phyloP scores from a whole-genome alignment of 495 filamentous ascomycete species.

The Penicillium cosmopolitanum region DNA sequence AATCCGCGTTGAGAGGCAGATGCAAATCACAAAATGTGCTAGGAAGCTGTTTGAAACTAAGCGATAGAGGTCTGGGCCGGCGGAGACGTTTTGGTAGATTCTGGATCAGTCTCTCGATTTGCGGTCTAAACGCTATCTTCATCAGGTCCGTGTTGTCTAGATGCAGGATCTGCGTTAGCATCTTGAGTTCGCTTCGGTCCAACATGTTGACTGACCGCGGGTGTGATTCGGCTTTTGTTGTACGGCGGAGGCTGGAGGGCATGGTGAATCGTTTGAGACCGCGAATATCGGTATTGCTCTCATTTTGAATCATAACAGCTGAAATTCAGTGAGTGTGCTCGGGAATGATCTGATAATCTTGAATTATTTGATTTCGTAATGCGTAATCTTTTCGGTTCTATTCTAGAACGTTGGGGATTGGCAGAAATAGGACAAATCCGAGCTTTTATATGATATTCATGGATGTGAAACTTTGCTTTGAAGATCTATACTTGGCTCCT shows the following conservation, averaged over 20 bases:
- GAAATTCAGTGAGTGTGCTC: neutral
- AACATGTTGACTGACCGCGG: constrained; percentile 26
- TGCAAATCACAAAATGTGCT: constrained; percentile 22
- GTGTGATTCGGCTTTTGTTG: constrained; percentile 7
- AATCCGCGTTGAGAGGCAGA: constrained; percentile 24
- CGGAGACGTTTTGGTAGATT: constrained; percentile 23
- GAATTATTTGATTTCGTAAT: too few relatives aligned
- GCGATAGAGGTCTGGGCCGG: constrained; percentile 5
- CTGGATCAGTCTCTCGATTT: constrained; percentile 16
- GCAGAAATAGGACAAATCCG: neutral
- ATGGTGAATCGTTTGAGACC: neutral
- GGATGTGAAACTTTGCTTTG: neutral
- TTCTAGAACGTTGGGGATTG: neutral
- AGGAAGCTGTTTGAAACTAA: neutral
- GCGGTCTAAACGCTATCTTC: neutral
- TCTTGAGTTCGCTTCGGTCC: constrained; percentile 22
- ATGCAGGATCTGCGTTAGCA: constrained; percentile 30
- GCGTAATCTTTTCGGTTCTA: too few relatives aligned
- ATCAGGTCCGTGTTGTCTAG: constrained; percentile 18
- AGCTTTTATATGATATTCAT: neutral
- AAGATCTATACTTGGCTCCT: neutral
- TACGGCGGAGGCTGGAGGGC: neutral
- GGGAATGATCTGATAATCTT: neutral
- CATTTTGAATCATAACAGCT: neutral
- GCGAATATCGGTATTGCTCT: neutral